Base-by-base conservation (phyloP, 805 yeast species). In the Cyberlindnera mrakii region DNA sequence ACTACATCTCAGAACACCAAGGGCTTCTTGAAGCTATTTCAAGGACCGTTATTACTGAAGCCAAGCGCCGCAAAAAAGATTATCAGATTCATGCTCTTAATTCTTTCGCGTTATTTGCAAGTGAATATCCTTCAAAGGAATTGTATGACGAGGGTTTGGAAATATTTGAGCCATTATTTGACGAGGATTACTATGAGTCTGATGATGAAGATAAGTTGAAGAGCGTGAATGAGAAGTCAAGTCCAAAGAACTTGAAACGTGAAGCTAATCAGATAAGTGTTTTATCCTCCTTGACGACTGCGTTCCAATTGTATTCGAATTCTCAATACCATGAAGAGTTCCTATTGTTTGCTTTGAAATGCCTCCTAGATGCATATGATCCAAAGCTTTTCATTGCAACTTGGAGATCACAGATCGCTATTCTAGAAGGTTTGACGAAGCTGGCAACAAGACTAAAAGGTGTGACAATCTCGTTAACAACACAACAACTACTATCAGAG, bases 51-150 rank as follows among this genome's bases (percentile, higher is more conserved):
- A 43, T 69, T 3, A 64, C 68, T 1, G 97, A 90, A 57, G 75
- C 84, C 1, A 74, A 74, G 44, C 70, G 95, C 49, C 74, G 77
- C 35, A 87, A 86, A 55, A 74, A 71, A 51, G 72, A 60, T 0
- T 89, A 90, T 60, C 82, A 79, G 40, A 68, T 66, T 39, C 70
- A 72, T 16, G 76, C 83, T 1, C 59, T 85, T 11, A 67, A 72
- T 20, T 59, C 72, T 1, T 65, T 78, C 32, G 84, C 86, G 3
- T 63, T 58, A 15, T 86, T 72, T 50, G 51, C 78, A 4, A 60
- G 62, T 20, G 53, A 46, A 3, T 74, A 67, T 44, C 68, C 70
- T 5, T 46, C 50, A 3, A 35, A 46, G 9, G 57, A 52, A 1
- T 35, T 66, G 4, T 64, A 68, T 37, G 64, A 58, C 1, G 66